Conservation (phyloP, 805 yeast species). For the Groenewaldozyma tartarivorans region DNA sequence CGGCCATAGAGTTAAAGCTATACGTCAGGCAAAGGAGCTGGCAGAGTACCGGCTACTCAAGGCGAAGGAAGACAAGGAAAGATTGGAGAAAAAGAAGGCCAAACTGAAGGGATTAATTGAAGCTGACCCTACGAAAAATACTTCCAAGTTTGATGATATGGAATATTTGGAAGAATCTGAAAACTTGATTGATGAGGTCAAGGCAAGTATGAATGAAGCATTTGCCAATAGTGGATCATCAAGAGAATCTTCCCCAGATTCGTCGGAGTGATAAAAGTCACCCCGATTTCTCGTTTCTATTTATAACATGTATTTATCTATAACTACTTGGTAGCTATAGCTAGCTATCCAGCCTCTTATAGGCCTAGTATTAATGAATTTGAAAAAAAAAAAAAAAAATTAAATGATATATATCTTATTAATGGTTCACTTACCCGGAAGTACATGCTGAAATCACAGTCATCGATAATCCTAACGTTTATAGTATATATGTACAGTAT, state of each 20-base stretch:
- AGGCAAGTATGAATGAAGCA: slow-evolving; percentile 10
- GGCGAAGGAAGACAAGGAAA: slow-evolving; percentile 13
- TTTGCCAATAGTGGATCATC: background rate
- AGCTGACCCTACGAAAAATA: slow-evolving; percentile 16
- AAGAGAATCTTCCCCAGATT: background rate
- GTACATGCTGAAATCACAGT: no score
- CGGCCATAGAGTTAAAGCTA: slow-evolving; percentile 31
- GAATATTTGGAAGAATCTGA: slow-evolving; percentile 33
- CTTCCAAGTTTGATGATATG: slow-evolving; percentile 30
- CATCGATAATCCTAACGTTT: no score
- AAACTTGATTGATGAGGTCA: slow-evolving; percentile 28
- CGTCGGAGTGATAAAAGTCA: no score
- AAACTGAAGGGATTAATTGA: slow-evolving; percentile 28
- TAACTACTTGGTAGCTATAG: no score
- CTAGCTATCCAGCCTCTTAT: no score
- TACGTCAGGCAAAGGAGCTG: slow-evolving; percentile 31
- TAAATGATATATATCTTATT: no score
- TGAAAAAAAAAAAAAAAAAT: no score
- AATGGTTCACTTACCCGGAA: no score
- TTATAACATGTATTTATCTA: no score
- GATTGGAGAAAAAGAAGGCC: slow-evolving; percentile 27
- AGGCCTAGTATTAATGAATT: no score
- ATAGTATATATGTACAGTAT: no score
- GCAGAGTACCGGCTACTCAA: slow-evolving; percentile 20
- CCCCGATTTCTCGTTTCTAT: no score